Evolutionary conservation across 768 basidiomycete genomes (phyloP).

Genomic region (Mycena pura): DNA sequence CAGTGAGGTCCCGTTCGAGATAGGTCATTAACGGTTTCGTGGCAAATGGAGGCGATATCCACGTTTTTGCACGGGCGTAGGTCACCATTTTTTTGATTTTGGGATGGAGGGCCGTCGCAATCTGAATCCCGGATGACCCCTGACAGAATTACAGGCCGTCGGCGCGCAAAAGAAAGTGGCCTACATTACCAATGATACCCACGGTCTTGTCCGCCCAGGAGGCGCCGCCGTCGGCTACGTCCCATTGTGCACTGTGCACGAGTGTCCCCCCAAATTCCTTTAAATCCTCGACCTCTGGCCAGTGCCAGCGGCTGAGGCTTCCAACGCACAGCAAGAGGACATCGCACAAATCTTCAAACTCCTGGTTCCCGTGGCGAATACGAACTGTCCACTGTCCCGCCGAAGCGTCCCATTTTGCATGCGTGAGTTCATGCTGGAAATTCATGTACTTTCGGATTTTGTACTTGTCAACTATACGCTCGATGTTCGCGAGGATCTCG

Average conservation of each 20-base stretch:
- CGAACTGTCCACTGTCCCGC: constrained; percentile 62
- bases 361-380: constrained; percentile 45
- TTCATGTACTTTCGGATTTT: constrained; percentile 15
- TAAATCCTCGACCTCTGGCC: constrained; percentile 70
- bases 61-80: constrained; percentile 65
- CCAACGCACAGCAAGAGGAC: constrained; percentile 64
- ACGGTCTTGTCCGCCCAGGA: constrained; percentile 62
- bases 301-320: constrained; percentile 61
- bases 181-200: constrained; percentile 56
- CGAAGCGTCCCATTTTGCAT: constrained; percentile 40
- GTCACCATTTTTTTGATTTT: constrained; percentile 55
- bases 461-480: constrained; percentile 14
- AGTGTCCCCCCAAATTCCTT: constrained; percentile 61
- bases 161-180: not conserved
- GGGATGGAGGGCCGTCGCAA: constrained; percentile 63
- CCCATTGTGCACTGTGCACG: constrained; percentile 70
- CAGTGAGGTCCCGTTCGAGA: not conserved
- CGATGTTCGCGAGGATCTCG: constrained; percentile 16
- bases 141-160: constrained; percentile 22
- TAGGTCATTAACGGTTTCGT: not conserved
- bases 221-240: constrained; percentile 43
- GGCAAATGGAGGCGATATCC: constrained; percentile 54
- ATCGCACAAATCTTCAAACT: constrained; percentile 61
- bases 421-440: constrained; percentile 16
- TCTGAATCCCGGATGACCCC: constrained; percentile 67